Conservation (phyloP, 2,329 filamentous ascomycete species). For the Monilinia fructigena region DNA sequence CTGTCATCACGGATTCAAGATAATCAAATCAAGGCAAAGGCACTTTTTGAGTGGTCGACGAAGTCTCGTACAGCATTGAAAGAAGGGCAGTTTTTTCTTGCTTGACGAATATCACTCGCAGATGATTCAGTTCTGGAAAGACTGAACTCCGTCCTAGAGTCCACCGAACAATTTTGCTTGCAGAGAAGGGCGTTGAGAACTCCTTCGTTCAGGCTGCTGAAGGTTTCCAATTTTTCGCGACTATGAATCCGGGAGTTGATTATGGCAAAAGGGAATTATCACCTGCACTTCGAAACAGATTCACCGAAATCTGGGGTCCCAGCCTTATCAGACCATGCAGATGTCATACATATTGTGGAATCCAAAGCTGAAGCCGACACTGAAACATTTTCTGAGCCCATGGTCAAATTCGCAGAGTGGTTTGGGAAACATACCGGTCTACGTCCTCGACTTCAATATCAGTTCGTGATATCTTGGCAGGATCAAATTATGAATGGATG, state of each 20-base stretch:
- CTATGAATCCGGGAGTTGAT: slow-evolving; percentile 98
- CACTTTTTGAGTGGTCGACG: slow-evolving; percentile 96
- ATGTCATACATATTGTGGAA: slow-evolving; percentile 82
- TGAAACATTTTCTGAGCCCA: slow-evolving; percentile 60
- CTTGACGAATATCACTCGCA: slow-evolving; percentile 97
- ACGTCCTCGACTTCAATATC: slow-evolving; percentile 76
- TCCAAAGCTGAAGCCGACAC: slow-evolving; percentile 68
- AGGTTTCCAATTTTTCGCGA: slow-evolving; percentile 94
- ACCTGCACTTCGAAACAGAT: slow-evolving; percentile 89
- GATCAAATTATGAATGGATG: slow-evolving; percentile 78
- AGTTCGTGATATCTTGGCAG: slow-evolving; percentile 85
- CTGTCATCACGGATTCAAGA: slow-evolving; percentile 44
- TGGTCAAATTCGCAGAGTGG: slow-evolving; percentile 90
- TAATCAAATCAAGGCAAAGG: slow-evolving; percentile 66
- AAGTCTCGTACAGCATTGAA: slow-evolving; percentile 94
- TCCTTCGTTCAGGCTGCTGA: slow-evolving; percentile 72
- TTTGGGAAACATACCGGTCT: slow-evolving; percentile 82
- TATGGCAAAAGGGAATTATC: slow-evolving; percentile 98
- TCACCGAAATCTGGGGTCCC: slow-evolving; percentile 99
- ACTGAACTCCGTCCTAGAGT: slow-evolving; percentile 93
- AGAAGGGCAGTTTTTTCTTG: slow-evolving; percentile 79
- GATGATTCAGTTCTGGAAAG: slow-evolving; percentile 96
- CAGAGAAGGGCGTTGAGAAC: slow-evolving; percentile 87
- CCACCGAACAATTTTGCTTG: slow-evolving; percentile 82
- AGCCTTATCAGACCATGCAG: slow-evolving; percentile 76